phyloP scores from a whole-genome alignment of 805 yeast species.

The Suhomyces xylopsoci region DNA sequence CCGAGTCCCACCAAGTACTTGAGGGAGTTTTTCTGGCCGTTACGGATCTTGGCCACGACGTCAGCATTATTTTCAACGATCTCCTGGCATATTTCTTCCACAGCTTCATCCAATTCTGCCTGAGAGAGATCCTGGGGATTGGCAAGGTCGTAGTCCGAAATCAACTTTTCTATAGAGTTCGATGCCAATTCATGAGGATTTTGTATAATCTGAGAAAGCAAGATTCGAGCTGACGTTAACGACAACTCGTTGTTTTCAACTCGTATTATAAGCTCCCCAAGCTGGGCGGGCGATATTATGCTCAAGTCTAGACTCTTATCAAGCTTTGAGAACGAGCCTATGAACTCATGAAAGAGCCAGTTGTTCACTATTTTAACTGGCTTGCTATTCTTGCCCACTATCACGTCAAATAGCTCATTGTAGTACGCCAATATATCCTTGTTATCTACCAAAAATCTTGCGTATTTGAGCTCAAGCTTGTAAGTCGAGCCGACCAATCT shows the following conservation, averaged over 20 bases:
- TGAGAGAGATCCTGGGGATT: constrained; percentile 25
- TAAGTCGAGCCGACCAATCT: constrained; percentile 50
- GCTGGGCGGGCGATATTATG: constrained; percentile 33
- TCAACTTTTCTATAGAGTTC: constrained; percentile 38
- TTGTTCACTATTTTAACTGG: constrained; percentile 51
- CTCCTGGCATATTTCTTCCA: constrained; percentile 41
- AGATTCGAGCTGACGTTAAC: constrained; percentile 60
- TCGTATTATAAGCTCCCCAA: constrained; percentile 55
- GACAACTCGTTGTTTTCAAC: constrained; percentile 52
- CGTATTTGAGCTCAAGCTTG: constrained; percentile 65
- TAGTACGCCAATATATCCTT: constrained; percentile 52
- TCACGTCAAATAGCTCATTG: constrained; percentile 32
- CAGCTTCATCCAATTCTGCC: constrained; percentile 32
- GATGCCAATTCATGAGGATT: constrained; percentile 35
- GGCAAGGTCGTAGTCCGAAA: constrained; percentile 52
- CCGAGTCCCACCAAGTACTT: constrained; percentile 81
- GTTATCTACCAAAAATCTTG: constrained; percentile 60
- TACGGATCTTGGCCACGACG: constrained; percentile 52
- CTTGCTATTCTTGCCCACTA: constrained; percentile 17
- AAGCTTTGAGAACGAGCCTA: constrained; percentile 64
- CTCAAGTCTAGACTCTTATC: constrained; percentile 30
- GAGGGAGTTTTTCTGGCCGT: constrained; percentile 65
- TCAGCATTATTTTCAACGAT: constrained; percentile 47
- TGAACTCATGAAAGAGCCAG: constrained; percentile 80
- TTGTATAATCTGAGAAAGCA: constrained; percentile 60